phyloP scores from a whole-genome alignment of 2,329 filamentous ascomycete species.

The Sporothrix schenckii region DNA sequence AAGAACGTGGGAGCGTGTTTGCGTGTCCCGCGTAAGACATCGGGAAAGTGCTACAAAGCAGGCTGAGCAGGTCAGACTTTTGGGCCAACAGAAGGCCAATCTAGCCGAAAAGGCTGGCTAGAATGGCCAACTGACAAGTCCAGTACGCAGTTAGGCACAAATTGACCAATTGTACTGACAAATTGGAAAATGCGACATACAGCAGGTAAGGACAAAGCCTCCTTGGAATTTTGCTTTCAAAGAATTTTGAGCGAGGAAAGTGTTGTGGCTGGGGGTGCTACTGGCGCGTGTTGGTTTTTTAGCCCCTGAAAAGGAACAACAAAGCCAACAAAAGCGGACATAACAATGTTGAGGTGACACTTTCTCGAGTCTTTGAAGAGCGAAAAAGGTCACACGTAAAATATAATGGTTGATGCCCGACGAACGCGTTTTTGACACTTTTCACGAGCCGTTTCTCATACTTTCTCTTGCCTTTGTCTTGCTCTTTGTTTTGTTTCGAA shows the following conservation, averaged over 20 bases:
- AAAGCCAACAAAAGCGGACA: neutral
- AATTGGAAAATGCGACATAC: neutral
- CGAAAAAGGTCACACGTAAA: neutral
- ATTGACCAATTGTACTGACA: conserved; percentile 3
- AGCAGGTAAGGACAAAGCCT: neutral
- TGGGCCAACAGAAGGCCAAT: conserved; percentile 5
- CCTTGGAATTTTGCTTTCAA: neutral
- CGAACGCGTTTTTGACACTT: neutral
- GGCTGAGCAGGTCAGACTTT: neutral
- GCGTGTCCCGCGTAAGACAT: neutral
- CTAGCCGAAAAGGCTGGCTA: conserved; percentile 22
- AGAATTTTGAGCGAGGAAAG: too few species aligned
- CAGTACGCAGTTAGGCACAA: conserved; percentile 6
- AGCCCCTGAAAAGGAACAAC: conserved; percentile 14
- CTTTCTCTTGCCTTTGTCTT: neutral
- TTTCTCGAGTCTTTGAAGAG: neutral
- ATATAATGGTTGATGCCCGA: conserved; percentile 12
- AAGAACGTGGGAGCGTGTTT: conserved; percentile 1
- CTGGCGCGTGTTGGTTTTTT: neutral
- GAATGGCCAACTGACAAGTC: neutral
- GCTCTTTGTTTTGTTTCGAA: neutral
- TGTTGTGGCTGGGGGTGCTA: neutral
- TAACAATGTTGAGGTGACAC: neutral
- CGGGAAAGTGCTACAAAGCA: conserved; percentile 3
- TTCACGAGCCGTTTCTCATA: too few species aligned